These are phyloP conservation scores for Babesia sp. DNA, from an alignment of 169 alveolate species.

Conservation along the genomic window DNA sequence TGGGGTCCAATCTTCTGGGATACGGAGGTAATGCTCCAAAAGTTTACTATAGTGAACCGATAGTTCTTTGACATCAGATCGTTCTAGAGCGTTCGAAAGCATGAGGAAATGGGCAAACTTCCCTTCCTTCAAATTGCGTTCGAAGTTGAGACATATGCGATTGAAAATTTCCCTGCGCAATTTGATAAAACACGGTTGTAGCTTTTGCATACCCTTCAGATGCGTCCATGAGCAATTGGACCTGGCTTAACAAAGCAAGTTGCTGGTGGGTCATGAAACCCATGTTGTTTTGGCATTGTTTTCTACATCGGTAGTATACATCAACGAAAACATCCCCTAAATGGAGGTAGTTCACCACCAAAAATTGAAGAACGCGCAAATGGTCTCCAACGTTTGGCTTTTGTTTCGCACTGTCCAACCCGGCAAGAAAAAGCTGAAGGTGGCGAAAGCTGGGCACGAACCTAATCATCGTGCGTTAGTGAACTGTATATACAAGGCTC, in stretches of 20 bases:
- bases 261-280: constrained; percentile 60
- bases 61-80: constrained; percentile 8
- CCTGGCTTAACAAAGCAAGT: constrained; percentile 51
- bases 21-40: not conserved
- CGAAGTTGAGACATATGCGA: constrained; percentile 57
- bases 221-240: constrained; percentile 27
- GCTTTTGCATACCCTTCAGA: constrained; percentile 31
- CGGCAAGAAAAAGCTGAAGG: constrained; percentile 26
- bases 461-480: not conserved
- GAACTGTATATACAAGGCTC: not conserved
- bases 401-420: constrained; percentile 34
- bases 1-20: constrained; percentile 12
- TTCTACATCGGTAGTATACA: constrained; percentile 14
- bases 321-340: constrained; percentile 31
- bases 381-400: constrained; percentile 50
- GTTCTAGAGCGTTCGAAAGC: constrained; percentile 36
- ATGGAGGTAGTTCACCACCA: constrained; percentile 31
- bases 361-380: constrained; percentile 43
- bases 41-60: constrained; percentile 24
- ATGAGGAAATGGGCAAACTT: constrained; percentile 27
- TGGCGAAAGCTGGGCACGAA: constrained; percentile 47
- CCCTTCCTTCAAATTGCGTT: constrained; percentile 26
- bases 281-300: constrained; percentile 44
- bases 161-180: constrained; percentile 39
- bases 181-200: not conserved